These are phyloP conservation scores for Gomphus sp. DNA, from an alignment of 1,284 basidiomycete species.

Conservation along the genomic window DNA sequence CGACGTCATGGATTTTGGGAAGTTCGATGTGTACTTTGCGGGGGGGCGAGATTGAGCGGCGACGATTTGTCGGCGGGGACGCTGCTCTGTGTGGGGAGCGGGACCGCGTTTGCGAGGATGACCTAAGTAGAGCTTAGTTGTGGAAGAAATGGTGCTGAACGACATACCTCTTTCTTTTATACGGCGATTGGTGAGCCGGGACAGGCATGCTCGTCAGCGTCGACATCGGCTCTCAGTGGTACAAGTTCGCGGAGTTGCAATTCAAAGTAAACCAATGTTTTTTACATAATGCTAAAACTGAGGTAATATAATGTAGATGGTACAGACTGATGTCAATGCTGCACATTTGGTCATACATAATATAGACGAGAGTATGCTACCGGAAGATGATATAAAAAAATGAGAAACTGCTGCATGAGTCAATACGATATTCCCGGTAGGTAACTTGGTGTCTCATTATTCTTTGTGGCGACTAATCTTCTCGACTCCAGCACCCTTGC, in stretches of 20 bases:
- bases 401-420: background rate
- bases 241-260: background rate
- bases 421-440: background rate
- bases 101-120: slow-evolving; percentile 21
- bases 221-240: slow-evolving; percentile 30
- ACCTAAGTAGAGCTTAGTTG: slow-evolving; percentile 2
- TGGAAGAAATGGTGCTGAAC: background rate
- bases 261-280: background rate
- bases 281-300: background rate
- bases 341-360: background rate
- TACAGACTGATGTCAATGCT: background rate
- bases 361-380: background rate
- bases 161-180: slow-evolving; percentile 48
- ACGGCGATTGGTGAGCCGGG: slow-evolving; percentile 23
- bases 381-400: background rate
- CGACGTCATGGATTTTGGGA: slow-evolving; percentile 63
- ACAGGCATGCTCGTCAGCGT: slow-evolving; percentile 32
- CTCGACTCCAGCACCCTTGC: slow-evolving; percentile 57
- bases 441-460: background rate
- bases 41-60: slow-evolving; percentile 53
- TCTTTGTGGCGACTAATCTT: slow-evolving; percentile 57
- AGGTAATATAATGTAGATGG: background rate
- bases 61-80: slow-evolving; percentile 40
- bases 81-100: slow-evolving; percentile 37
- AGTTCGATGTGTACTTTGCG: slow-evolving; percentile 28